Conservation (phyloP, 371 early-diverging fungal species). For the Circinella umbellata region DNA sequence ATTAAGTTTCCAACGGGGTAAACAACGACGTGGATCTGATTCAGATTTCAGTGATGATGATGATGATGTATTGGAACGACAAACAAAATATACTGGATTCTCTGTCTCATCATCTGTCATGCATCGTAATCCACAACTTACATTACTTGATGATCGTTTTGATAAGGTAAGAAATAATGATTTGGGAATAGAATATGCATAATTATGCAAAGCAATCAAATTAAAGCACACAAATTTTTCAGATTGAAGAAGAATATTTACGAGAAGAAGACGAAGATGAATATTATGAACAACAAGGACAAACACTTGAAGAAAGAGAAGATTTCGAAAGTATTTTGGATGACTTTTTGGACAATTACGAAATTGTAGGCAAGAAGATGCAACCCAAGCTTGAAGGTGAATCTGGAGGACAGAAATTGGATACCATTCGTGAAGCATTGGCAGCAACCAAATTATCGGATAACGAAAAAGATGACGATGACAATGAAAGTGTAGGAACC, state of each 20-base stretch:
- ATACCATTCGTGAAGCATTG: constrained; percentile 71
- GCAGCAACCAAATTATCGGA: constrained; percentile 44
- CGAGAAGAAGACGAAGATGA: constrained; percentile 75
- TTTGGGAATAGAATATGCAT: neutral
- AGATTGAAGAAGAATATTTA: constrained; percentile 77
- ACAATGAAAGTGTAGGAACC: constrained; percentile 15
- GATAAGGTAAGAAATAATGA: constrained; percentile 60
- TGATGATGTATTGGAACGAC: constrained; percentile 45
- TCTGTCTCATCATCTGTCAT: constrained; percentile 93
- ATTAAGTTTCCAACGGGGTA: constrained; percentile 48
- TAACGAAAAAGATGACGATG: constrained; percentile 31
- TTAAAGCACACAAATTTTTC: neutral
- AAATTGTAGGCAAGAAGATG: constrained; percentile 79
- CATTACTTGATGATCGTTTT: constrained; percentile 91
- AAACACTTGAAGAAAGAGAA: constrained; percentile 49
- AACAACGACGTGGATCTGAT: constrained; percentile 28
- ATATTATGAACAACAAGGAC: constrained; percentile 43
- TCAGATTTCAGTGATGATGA: constrained; percentile 42
- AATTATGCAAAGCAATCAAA: too few species aligned
- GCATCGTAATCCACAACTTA: constrained; percentile 89
- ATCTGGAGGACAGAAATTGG: constrained; percentile 65
- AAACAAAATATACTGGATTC: constrained; percentile 58
- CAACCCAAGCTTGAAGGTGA: constrained; percentile 70
- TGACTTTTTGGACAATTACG: constrained; percentile 88
- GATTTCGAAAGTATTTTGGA: constrained; percentile 81